Conservation (phyloP, 2,329 filamentous ascomycete genomes). For the Torrubiellomyces zombiae region DNA sequence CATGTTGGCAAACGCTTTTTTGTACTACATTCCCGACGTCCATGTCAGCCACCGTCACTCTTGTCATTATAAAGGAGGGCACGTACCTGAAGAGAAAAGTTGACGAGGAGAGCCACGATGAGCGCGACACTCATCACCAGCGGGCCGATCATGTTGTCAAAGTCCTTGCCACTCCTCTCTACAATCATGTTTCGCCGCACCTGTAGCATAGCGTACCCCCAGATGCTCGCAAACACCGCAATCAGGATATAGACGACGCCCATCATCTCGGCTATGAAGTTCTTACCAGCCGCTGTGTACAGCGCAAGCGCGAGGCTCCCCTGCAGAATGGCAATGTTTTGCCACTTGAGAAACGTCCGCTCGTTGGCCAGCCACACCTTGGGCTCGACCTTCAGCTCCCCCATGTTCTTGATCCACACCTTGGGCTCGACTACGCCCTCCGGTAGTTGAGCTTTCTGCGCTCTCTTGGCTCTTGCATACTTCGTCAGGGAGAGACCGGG, state of each 20-base stretch:
- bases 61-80: no score
- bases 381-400: conserved; percentile 81
- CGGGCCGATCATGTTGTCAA: conserved; percentile 78
- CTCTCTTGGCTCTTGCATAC: conserved; percentile 44
- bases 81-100: conserved; percentile 73
- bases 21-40: conserved; percentile 14
- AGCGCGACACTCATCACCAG: conserved; percentile 68
- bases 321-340: conserved; percentile 81
- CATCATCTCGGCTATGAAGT: conserved; percentile 58
- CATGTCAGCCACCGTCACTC: conserved; percentile 4
- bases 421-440: conserved; percentile 77
- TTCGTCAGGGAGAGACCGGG: conserved; percentile 70
- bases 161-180: conserved; percentile 75
- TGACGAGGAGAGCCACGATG: conserved; percentile 62
- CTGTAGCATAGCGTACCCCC: conserved; percentile 78
- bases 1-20: conserved; percentile 14
- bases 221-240: conserved; percentile 65
- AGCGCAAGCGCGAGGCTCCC: conserved; percentile 69
- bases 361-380: conserved; percentile 99
- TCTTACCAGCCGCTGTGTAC: conserved; percentile 73
- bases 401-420: conserved; percentile 86
- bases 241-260: conserved; percentile 73
- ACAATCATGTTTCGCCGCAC: conserved; percentile 63
- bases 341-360: conserved; percentile 96
- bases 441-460: conserved; percentile 43